A percentile compares a stretch with the other conserved stretches of the same genome.
Evolutionary conservation across 2,329 filamentous ascomycete species (phyloP).

Genomic region (Xylaria sp.): DNA sequence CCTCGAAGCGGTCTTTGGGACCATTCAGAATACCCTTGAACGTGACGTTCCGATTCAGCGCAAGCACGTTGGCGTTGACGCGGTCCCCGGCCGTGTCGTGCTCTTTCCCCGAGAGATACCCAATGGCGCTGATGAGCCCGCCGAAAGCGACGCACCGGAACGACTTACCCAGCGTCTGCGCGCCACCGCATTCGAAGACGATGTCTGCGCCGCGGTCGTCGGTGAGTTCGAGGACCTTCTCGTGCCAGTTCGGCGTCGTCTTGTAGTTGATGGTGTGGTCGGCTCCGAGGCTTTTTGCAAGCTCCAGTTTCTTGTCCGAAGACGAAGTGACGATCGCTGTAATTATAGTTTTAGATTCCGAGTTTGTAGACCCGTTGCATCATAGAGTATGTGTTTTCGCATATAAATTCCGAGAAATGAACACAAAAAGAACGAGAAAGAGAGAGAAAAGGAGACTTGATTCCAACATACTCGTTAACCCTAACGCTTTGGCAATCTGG

Average conservation of each 20-base stretch:
- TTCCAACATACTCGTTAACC: conserved; percentile 56
- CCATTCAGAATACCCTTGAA: conserved; percentile 66
- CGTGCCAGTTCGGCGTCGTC: conserved; percentile 63
- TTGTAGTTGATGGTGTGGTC: conserved; percentile 66
- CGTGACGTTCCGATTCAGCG: conserved; percentile 52
- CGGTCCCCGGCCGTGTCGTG: conserved; percentile 54
- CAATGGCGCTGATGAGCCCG: conserved; percentile 61
- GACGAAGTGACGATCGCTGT: conserved; percentile 48
- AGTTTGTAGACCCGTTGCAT: not conserved
- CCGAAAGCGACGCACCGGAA: conserved; percentile 66
- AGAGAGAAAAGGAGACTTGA: not conserved
- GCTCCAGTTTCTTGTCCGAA: conserved; percentile 62
- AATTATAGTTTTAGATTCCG: conserved; percentile 1
- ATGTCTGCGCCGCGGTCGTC: conserved; percentile 61
- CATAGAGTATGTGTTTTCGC: not conserved
- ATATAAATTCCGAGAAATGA: not conserved
- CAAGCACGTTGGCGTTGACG: conserved; percentile 65
- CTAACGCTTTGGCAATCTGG: conserved; percentile 65
- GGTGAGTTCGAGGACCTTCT: conserved; percentile 60
- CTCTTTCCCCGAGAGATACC: conserved; percentile 58
- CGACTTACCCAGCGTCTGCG: conserved; percentile 62
- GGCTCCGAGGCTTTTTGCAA: conserved; percentile 61
- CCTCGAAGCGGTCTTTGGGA: conserved; percentile 66
- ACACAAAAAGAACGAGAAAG: not conserved
- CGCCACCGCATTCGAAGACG: conserved; percentile 66